A percentile compares a stretch with the other conserved stretches of the same genome.
Conservation (phyloP, 2,329 filamentous ascomycete species). For the Penicillium nordicum region DNA sequence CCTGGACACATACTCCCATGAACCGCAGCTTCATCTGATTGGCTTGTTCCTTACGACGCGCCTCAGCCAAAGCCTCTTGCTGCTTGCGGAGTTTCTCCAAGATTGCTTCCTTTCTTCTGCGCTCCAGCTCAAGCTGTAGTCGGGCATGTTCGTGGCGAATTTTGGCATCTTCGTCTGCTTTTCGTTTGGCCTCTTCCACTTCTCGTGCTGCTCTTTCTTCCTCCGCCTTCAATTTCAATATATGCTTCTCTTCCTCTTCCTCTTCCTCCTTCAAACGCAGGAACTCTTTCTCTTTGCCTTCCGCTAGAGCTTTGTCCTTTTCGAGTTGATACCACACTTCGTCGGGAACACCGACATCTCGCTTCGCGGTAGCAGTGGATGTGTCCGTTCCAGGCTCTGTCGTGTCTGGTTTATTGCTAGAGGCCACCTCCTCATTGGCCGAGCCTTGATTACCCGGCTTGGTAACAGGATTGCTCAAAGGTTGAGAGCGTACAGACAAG, state of each 20-base stretch:
- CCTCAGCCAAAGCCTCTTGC: conserved; percentile 25
- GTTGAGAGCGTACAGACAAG: background rate
- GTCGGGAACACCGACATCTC: conserved; percentile 25
- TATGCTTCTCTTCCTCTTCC: background rate
- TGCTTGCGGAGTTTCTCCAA: conserved; percentile 43
- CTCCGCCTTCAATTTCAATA: background rate
- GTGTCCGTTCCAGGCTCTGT: background rate
- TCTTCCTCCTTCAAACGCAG: background rate
- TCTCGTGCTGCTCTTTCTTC: background rate
- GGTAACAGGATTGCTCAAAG: background rate
- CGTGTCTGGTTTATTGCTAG: background rate
- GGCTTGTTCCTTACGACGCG: conserved; percentile 40
- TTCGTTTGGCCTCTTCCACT: background rate
- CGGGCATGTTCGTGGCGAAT: conserved; percentile 33
- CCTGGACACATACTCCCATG: conserved; percentile 56
- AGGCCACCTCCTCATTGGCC: background rate
- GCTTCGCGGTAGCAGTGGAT: background rate
- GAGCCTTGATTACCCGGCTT: background rate
- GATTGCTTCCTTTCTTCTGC: conserved; percentile 30
- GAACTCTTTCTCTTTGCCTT: background rate
- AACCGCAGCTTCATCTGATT: conserved; percentile 48
- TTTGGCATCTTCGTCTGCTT: conserved; percentile 13
- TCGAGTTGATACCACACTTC: conserved; percentile 25
- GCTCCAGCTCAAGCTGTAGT: conserved; percentile 22
- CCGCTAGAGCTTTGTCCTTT: conserved; percentile 7